Percentiles rank a stretch among this genome's conserved stretches.
Conservation (phyloP, 2,329 filamentous ascomycete genomes). For the Pseudonectria buxi region DNA sequence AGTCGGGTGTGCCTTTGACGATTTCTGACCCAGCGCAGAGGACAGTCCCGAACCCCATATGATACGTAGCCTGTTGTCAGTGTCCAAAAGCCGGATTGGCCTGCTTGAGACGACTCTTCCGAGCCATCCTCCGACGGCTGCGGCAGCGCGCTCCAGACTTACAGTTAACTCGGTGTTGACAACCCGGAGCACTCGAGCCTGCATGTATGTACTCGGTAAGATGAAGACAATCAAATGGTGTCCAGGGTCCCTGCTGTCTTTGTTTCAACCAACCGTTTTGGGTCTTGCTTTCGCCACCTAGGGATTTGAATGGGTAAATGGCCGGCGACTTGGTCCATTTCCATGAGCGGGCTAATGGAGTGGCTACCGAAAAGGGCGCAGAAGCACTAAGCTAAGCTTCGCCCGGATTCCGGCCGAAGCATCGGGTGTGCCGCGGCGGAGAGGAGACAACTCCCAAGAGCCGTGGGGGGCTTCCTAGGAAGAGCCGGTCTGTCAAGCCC, state of each 20-base stretch:
- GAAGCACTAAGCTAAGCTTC: constrained; percentile 5
- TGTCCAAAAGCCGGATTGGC: constrained; percentile 13
- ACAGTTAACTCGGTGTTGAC: too few species aligned
- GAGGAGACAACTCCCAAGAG: constrained; percentile 3
- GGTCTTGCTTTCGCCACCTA: constrained; percentile 6
- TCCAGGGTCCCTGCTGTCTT: constrained; percentile 13
- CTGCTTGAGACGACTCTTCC: constrained; percentile 4
- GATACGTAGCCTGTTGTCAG: background rate
- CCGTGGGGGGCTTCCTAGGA: constrained; percentile 3
- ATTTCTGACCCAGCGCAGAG: background rate
- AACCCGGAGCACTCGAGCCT: too few species aligned
- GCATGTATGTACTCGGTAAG: background rate
- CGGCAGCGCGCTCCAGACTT: constrained; percentile 12
- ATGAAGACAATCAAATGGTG: constrained; percentile 16
- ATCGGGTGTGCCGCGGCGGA: constrained; percentile 6
- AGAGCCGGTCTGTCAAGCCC: constrained; percentile 4
- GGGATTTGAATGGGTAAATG: constrained; percentile 14
- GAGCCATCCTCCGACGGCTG: constrained; percentile 15
- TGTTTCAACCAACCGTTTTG: constrained; percentile 20
- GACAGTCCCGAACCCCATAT: background rate
- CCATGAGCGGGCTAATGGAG: background rate
- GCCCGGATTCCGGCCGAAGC: constrained; percentile 10
- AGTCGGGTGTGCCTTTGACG: background rate
- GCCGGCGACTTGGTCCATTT: constrained; percentile 7
- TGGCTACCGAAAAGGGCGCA: constrained; percentile 3